Percentiles rank a stretch among this genome's conserved stretches.
These are phyloP conservation scores for Citrus medica DNA, from an alignment of 345 rosid species.

Conservation along the genomic window DNA sequence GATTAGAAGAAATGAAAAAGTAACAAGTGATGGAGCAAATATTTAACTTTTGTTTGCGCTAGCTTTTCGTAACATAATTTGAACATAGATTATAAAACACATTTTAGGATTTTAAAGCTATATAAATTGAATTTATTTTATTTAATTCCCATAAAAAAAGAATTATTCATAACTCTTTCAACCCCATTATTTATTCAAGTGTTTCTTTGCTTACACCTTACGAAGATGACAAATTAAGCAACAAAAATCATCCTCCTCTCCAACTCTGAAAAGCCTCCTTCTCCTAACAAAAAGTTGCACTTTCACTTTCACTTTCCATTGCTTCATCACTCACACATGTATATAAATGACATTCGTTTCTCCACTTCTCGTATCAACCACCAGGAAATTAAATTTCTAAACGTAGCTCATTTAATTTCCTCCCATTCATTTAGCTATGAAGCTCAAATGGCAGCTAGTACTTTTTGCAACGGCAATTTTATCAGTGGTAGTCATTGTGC, in stretches of 20 bases:
- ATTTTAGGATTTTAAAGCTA: too few relatives aligned
- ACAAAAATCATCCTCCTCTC: conserved; percentile 38
- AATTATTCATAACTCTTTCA: background rate
- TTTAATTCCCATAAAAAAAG: too few relatives aligned
- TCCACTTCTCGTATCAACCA: background rate
- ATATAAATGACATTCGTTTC: background rate
- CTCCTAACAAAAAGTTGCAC: conserved; percentile 41
- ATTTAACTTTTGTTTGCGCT: too few relatives aligned
- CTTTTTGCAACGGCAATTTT: conserved; percentile 15
- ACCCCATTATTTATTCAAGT: background rate
- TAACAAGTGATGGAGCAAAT: too few relatives aligned
- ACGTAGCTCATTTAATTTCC: background rate
- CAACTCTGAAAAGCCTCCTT: conserved; percentile 36
- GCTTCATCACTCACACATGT: conserved; percentile 12
- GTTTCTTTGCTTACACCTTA: conserved; percentile 50
- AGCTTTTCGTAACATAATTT: too few relatives aligned
- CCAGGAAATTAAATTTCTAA: background rate
- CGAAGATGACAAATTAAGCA: conserved; percentile 33
- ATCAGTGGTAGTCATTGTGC: conserved; percentile 14
- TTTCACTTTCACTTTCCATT: conserved; percentile 39
- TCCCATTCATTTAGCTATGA: conserved; percentile 14
- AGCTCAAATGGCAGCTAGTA: conserved; percentile 23
- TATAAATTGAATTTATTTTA: too few relatives aligned
- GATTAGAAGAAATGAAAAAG: too few relatives aligned
- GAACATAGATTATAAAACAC: too few relatives aligned